Evolutionary conservation across 2,329 filamentous ascomycete species (phyloP).

Genomic region (Graphilbum sp.): DNA sequence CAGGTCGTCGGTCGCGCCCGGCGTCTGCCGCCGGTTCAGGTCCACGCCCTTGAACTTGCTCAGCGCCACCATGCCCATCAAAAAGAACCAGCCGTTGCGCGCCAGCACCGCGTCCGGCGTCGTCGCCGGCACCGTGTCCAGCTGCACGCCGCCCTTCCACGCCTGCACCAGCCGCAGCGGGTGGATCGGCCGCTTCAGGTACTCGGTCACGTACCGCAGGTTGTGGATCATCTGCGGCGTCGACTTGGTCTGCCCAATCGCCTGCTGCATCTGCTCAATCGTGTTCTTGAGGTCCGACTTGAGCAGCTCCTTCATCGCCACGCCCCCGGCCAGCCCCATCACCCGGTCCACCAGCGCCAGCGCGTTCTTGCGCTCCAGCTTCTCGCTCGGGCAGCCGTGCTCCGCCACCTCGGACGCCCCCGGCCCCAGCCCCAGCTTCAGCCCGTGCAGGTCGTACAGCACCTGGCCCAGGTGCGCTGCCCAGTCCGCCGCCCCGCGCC

Average conservation of each 20-base stretch:
- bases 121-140: conserved; percentile 55
- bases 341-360: conserved; percentile 72
- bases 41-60: conserved; percentile 63
- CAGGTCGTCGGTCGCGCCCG: conserved; percentile 67
- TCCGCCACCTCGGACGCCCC: conserved; percentile 49
- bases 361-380: conserved; percentile 65
- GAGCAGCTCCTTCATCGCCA: conserved; percentile 78
- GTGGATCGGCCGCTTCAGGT: conserved; percentile 69
- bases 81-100: conserved; percentile 77
- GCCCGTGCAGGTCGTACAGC: conserved; percentile 65
- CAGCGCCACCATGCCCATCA: conserved; percentile 75
- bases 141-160: conserved; percentile 59
- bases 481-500: conserved; percentile 63
- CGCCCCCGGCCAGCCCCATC: conserved; percentile 60
- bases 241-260: conserved; percentile 63
- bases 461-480: conserved; percentile 79
- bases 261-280: conserved; percentile 85
- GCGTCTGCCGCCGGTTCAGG: conserved; percentile 58
- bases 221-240: conserved; percentile 77
- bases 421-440: conserved; percentile 52
- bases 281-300: conserved; percentile 82
- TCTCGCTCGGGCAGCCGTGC: conserved; percentile 63
- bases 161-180: conserved; percentile 65
- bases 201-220: conserved; percentile 63
- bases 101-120: conserved; percentile 56